phyloP scores from a whole-genome alignment of 768 basidiomycete genomes.

The Hydnum rufescens region DNA sequence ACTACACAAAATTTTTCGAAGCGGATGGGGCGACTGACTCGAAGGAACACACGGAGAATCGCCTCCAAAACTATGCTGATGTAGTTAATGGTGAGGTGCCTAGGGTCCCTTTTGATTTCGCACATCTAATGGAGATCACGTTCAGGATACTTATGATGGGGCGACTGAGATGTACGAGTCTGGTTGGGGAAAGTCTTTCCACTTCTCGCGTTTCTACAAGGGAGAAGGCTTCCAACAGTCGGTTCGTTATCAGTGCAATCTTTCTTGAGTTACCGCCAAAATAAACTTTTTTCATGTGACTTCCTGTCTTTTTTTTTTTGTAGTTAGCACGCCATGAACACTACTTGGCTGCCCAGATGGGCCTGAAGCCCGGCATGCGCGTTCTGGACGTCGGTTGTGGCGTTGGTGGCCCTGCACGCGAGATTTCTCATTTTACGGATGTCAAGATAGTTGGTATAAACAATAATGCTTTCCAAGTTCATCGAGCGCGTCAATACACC shows the following conservation, averaged over 20 bases:
- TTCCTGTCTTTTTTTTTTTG: conserved; percentile 35
- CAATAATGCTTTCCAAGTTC: conserved; percentile 91
- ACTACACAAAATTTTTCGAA: conserved; percentile 86
- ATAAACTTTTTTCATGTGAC: not conserved
- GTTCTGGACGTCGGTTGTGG: conserved; percentile 98
- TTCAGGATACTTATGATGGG: conserved; percentile 61
- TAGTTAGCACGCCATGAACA: conserved; percentile 86
- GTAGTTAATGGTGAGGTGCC: conserved; percentile 62
- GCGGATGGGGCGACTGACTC: conserved; percentile 55
- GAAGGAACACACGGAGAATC: conserved; percentile 42
- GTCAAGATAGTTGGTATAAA: conserved; percentile 70
- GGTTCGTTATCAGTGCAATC: conserved; percentile 6
- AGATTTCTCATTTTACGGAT: conserved; percentile 84
- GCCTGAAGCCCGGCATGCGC: conserved; percentile 71
- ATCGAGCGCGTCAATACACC: conserved; percentile 71
- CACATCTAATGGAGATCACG: not conserved
- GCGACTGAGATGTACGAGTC: conserved; percentile 92
- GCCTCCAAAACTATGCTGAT: conserved; percentile 70
- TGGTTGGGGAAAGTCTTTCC: conserved; percentile 82
- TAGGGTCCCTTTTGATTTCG: conserved; percentile 12
- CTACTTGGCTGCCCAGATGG: conserved; percentile 80
- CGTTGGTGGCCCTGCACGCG: conserved; percentile 90
- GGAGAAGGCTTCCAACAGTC: conserved; percentile 31
- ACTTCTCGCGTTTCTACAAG: conserved; percentile 93
- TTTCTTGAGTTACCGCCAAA: no score